Conservation (phyloP, 768 basidiomycete genomes). For the Leucocoprinus sp. region DNA sequence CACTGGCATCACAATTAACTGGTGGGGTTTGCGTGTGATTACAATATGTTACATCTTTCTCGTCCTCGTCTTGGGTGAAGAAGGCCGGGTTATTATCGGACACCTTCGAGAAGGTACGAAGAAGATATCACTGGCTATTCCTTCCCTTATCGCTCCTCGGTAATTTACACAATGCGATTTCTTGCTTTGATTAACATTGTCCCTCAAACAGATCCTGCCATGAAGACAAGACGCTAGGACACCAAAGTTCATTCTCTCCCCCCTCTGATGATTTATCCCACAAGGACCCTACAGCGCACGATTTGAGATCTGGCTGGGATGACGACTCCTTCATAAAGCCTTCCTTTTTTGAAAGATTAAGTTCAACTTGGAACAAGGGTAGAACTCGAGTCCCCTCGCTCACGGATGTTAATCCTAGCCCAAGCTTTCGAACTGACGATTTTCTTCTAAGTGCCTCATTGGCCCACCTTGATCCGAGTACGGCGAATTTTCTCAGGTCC, state of each 20-base stretch:
- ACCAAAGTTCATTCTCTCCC: slow-evolving; percentile 10
- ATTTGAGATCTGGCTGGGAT: slow-evolving; percentile 44
- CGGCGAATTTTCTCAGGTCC: no score
- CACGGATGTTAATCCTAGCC: slow-evolving; percentile 19
- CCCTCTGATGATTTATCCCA: not conserved
- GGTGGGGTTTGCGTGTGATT: slow-evolving; percentile 34
- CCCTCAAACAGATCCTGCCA: slow-evolving; percentile 1
- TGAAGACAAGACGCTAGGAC: slow-evolving; percentile 3
- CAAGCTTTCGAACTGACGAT: slow-evolving; percentile 23
- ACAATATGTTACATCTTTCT: slow-evolving; percentile 33
- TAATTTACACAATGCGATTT: not conserved
- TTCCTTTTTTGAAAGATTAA: slow-evolving; percentile 13
- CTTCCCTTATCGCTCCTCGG: slow-evolving; percentile 2
- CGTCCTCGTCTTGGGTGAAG: slow-evolving; percentile 29
- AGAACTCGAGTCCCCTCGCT: slow-evolving; percentile 15
- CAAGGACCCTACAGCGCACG: slow-evolving; percentile 21
- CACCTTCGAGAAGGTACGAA: slow-evolving; percentile 20
- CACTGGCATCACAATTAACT: slow-evolving; percentile 21
- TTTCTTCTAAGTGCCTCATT: no score
- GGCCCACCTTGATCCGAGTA: no score
- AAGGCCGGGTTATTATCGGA: slow-evolving; percentile 25
- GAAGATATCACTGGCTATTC: not conserved
- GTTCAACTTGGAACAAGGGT: slow-evolving; percentile 10
- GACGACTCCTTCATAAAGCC: slow-evolving; percentile 33
- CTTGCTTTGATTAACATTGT: not conserved